phyloP scores from a whole-genome alignment of 164 flowering plant genomes.

The Berberis thunbergii region DNA sequence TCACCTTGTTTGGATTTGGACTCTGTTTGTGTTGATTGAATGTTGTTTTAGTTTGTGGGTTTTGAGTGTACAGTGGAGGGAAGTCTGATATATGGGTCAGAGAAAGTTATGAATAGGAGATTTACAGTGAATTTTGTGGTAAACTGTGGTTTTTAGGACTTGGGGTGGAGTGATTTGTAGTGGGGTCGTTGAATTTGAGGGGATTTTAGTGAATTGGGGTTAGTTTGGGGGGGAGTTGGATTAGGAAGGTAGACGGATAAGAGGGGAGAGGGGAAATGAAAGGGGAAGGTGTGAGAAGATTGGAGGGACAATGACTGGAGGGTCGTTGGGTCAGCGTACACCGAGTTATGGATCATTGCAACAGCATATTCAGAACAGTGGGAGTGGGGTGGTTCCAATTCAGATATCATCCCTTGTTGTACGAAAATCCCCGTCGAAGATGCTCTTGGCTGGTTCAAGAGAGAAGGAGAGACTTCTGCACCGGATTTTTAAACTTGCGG shows the following conservation, averaged over 20 bases:
- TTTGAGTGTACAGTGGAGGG: too few relatives aligned
- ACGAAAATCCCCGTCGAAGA: constrained; percentile 41
- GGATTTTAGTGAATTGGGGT: background rate
- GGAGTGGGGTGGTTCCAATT: constrained; percentile 27
- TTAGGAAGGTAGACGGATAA: constrained; percentile 25
- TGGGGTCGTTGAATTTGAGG: background rate
- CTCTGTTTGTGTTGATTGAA: too few relatives aligned
- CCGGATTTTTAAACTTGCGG: constrained; percentile 29
- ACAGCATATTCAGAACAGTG: constrained; percentile 23
- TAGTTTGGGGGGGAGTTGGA: constrained; percentile 3
- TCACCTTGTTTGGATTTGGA: too few relatives aligned
- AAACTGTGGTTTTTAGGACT: background rate
- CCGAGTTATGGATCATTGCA: constrained; percentile 76
- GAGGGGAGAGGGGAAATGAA: constrained; percentile 11
- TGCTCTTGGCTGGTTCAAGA: constrained; percentile 28
- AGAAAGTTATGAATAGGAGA: too few relatives aligned
- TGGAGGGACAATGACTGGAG: constrained; percentile 70
- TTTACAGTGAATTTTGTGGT: too few relatives aligned
- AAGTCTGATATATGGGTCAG: too few relatives aligned
- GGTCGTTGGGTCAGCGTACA: constrained; percentile 65
- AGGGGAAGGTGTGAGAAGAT: constrained; percentile 15
- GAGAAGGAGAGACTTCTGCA: constrained; percentile 54
- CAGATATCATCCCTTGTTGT: constrained; percentile 11
- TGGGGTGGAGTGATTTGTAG: background rate
- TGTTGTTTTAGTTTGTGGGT: too few relatives aligned